Evolutionary conservation across 805 yeast species (phyloP), one percentile per base, ranked within the genome.

Genomic region (Kodamaea fukazawae): DNA sequence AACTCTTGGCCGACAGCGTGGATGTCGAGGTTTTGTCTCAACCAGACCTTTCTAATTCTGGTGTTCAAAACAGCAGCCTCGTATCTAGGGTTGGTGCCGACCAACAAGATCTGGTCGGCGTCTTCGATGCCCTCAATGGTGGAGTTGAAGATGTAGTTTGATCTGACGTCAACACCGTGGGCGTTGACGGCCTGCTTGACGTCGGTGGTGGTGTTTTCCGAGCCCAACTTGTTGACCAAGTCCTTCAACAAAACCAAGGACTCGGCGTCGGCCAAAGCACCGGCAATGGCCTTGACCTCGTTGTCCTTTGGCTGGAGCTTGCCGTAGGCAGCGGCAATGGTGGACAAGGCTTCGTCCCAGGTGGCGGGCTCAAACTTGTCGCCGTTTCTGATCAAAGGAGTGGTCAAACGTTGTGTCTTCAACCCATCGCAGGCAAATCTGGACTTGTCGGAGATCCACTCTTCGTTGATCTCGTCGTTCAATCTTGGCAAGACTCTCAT

Each of bases 21-120:
- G 46, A 87, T 67, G 51, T 85, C 84, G 54, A 85, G 73, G 50
- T 73, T 67, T 28, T 80, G 74, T 51, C 81, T 70, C 57, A 86
- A 70, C 93, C 91, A 86, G 45, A 75, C 80, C 60, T 80, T 83
- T 72, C 96, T 79, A 52, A 86, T 81, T 65, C 95, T 78, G 30
- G 91, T 78, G 62, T 86, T 86, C 54, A 86, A 72, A 12, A 87
- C 95, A 31, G 95, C 88, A 43, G 95, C 96, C 69, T 86, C 96
- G 58, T 76, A 88, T 58, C 96, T 77, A 43, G 95, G 95, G 70
- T 86, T 86, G 33, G 96, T 80, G 46, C 96, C 96, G 42, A 86
- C 77, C 44, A 86, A 72, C 55, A 86, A 71, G 46, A 86, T 81
- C 51, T 78, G 86, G 57, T 87, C 96, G 38, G 95, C 89, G 43